Percentiles rank a stretch among this genome's conserved stretches.
These are phyloP conservation scores for Stephanodiscus minutulus DNA, from an alignment of 108 stramenopile species.

Conservation along the genomic window DNA sequence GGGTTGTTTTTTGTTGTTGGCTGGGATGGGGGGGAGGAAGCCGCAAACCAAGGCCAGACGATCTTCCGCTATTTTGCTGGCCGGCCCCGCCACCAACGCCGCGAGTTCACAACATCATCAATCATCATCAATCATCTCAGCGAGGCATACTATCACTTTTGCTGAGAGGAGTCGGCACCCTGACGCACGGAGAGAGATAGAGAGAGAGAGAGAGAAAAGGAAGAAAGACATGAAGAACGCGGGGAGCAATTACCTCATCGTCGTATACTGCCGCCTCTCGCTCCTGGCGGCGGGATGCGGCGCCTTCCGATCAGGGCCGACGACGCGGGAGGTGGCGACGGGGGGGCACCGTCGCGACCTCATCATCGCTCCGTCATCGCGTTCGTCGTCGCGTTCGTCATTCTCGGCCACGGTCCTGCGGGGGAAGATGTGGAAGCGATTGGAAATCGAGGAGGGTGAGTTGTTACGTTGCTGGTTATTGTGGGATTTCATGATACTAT, in stretches of 20 bases:
- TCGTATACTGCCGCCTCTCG: neutral
- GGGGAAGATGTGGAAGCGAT: constrained; percentile 56
- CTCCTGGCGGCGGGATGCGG: neutral
- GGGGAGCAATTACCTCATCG: neutral
- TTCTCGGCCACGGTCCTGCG: constrained; percentile 27
- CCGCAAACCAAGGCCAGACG: neutral
- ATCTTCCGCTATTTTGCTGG: neutral
- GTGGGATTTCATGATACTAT: too few relatives aligned
- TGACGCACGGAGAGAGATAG: too few relatives aligned
- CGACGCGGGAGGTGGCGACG: neutral
- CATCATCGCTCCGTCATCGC: too few relatives aligned
- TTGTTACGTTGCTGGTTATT: too few relatives aligned
- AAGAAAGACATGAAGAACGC: neutral
- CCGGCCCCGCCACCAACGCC: too few relatives aligned
- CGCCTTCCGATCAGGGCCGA: neutral
- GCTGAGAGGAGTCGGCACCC: too few relatives aligned
- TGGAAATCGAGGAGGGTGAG: constrained; percentile 73
- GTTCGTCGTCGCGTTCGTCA: neutral
- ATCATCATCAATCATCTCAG: neutral
- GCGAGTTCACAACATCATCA: neutral
- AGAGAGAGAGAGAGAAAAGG: too few relatives aligned
- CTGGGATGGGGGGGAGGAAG: too few relatives aligned
- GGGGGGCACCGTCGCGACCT: too few relatives aligned
- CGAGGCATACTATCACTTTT: too few relatives aligned
- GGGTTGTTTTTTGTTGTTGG: too few relatives aligned